Conservation (phyloP, 2,329 filamentous ascomycete genomes). For the Periconia digitata region DNA sequence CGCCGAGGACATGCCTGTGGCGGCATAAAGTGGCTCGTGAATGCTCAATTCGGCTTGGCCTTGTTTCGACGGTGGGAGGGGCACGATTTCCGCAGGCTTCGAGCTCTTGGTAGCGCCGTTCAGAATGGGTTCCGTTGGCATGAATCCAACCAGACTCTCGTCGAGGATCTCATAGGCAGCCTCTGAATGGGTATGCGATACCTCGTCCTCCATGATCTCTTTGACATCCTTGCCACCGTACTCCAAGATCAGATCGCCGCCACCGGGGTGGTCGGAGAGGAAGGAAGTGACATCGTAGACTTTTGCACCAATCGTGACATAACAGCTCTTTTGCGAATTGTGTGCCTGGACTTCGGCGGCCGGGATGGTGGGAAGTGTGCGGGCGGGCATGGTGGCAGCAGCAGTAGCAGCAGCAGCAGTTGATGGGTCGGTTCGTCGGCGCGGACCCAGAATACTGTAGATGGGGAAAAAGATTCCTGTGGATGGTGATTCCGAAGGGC, state of each 20-base stretch:
- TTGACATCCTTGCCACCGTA: constrained; percentile 87
- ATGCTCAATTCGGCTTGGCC: constrained; percentile 54
- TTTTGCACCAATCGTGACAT: constrained; percentile 84
- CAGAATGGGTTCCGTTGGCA: constrained; percentile 62
- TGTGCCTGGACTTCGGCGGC: constrained; percentile 78
- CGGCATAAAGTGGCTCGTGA: constrained; percentile 53
- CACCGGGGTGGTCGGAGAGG: constrained; percentile 86
- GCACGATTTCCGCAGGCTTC: constrained; percentile 54
- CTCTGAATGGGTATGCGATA: constrained; percentile 85
- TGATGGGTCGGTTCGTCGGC: neutral
- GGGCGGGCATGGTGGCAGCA: constrained; percentile 67
- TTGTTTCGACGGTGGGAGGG: constrained; percentile 53
- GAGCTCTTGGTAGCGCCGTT: constrained; percentile 53
- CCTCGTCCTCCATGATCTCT: constrained; percentile 77
- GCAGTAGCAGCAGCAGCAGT: neutral
- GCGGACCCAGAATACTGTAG: neutral
- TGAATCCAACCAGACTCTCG: constrained; percentile 80
- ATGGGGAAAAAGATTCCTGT: neutral
- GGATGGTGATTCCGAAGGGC: neutral
- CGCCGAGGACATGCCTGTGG: constrained; percentile 84
- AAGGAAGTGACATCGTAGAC: constrained; percentile 97
- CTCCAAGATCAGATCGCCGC: constrained; percentile 82
- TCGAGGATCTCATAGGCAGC: constrained; percentile 95
- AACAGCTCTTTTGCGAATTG: constrained; percentile 81
- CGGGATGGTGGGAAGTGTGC: constrained; percentile 80